Percentiles rank a stretch among this genome's conserved stretches.
These are phyloP conservation scores for Ophiostoma australiae DNA, from an alignment of 2,329 filamentous ascomycete species.

Conservation along the genomic window DNA sequence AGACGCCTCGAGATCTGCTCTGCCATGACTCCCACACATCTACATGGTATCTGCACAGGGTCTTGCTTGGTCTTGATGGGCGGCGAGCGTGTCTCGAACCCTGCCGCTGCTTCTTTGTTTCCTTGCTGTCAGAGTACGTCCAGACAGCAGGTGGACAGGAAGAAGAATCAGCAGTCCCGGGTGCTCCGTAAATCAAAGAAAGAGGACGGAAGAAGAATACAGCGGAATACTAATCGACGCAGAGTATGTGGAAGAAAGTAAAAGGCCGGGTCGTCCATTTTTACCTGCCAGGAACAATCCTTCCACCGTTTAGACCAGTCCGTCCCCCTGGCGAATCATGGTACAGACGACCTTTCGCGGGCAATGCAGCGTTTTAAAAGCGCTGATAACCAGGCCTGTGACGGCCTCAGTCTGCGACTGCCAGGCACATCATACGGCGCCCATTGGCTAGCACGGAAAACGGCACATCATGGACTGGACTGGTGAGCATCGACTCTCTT, in stretches of 20 bases:
- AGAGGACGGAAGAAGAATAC: not conserved
- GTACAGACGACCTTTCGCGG: too few relatives aligned
- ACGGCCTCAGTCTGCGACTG: not conserved
- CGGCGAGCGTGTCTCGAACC: not conserved
- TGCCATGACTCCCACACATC: too few relatives aligned
- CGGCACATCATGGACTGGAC: not conserved
- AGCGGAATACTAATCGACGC: not conserved
- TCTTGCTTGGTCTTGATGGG: not conserved
- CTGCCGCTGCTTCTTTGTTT: not conserved
- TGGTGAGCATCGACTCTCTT: not conserved
- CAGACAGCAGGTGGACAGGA: not conserved
- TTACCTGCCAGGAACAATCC: not conserved
- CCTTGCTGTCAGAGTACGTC: too few relatives aligned
- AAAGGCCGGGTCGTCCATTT: not conserved
- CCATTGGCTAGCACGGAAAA: conserved; percentile 1
- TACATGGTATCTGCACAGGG: not conserved
- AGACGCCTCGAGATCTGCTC: too few relatives aligned
- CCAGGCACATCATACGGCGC: not conserved
- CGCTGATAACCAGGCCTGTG: not conserved
- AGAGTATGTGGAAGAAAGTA: not conserved
- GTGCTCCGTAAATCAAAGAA: not conserved
- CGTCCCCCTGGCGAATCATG: too few relatives aligned
- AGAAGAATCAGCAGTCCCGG: not conserved
- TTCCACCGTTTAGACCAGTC: not conserved
- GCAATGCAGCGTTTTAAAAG: not conserved